Conservation (phyloP, 352 stramenopile genomes). For the Phytophthora citrophthora region DNA sequence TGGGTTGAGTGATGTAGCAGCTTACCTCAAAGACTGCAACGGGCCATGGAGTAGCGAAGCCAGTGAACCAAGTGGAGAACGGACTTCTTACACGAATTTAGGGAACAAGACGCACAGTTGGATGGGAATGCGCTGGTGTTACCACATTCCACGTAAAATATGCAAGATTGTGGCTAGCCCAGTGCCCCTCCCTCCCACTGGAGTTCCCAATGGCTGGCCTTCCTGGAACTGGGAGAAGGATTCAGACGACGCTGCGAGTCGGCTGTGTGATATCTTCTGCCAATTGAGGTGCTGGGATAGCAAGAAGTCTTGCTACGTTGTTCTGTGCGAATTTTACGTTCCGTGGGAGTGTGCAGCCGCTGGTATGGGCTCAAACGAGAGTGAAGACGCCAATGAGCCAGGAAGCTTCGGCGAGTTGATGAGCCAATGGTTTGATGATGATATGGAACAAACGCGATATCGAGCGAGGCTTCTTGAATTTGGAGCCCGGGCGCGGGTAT, state of each 20-base stretch:
- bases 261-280: slow-evolving; percentile 78
- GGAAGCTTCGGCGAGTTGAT: slow-evolving; percentile 76
- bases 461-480: slow-evolving; percentile 52
- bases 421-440: slow-evolving; percentile 75
- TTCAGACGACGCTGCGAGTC: slow-evolving; percentile 25
- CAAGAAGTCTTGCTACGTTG: slow-evolving; percentile 50
- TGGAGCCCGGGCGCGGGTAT: slow-evolving; percentile 34
- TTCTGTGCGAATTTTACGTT: slow-evolving; percentile 71
- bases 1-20: slow-evolving; percentile 34
- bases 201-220: slow-evolving; percentile 68
- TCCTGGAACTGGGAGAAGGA: slow-evolving; percentile 49
- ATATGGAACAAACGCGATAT: slow-evolving; percentile 57
- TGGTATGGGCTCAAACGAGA: slow-evolving; percentile 2
- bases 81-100: slow-evolving; percentile 27
- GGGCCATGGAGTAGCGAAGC: slow-evolving; percentile 52
- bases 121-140: slow-evolving; percentile 86
- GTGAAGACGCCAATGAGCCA: slow-evolving; percentile 44
- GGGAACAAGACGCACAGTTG: slow-evolving; percentile 68
- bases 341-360: slow-evolving; percentile 61
- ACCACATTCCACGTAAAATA: slow-evolving; percentile 71
- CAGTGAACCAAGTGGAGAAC: slow-evolving; percentile 19
- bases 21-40: slow-evolving; percentile 68
- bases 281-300: slow-evolving; percentile 78
- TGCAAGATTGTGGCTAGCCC: slow-evolving; percentile 55
- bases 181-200: slow-evolving; percentile 67